A percentile compares a stretch with the other conserved stretches of the same genome.
These are phyloP conservation scores for Daldinia sp. DNA, from an alignment of 2,329 filamentous ascomycete species.

Conservation along the genomic window DNA sequence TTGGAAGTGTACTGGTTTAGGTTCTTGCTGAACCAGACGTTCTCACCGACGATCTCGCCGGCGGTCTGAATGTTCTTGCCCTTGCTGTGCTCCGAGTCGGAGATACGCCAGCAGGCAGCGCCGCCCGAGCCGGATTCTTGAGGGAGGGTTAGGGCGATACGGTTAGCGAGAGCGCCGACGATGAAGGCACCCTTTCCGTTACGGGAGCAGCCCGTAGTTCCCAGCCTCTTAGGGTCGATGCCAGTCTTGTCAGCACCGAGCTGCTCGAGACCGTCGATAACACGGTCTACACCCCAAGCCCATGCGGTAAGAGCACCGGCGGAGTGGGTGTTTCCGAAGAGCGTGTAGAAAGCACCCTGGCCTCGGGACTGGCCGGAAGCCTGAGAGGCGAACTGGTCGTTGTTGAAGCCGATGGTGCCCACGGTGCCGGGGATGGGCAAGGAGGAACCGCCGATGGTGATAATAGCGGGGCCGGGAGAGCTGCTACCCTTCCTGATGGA, in stretches of 20 bases:
- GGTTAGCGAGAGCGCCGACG: conserved; percentile 68
- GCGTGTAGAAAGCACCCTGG: conserved; percentile 68
- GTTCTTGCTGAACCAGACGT: conserved; percentile 71
- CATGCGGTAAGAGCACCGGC: conserved; percentile 71
- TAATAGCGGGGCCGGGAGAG: conserved; percentile 67
- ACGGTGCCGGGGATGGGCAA: conserved; percentile 67
- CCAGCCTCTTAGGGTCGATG: conserved; percentile 64
- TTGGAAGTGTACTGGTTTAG: conserved; percentile 65
- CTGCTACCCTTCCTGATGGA: conserved; percentile 59
- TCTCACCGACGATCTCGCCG: conserved; percentile 68
- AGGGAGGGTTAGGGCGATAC: conserved; percentile 71
- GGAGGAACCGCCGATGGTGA: conserved; percentile 66
- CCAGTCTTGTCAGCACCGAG: conserved; percentile 57
- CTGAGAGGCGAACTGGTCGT: conserved; percentile 68
- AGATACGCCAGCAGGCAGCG: conserved; percentile 71
- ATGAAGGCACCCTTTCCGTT: conserved; percentile 74
- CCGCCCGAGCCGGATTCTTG: conserved; percentile 73
- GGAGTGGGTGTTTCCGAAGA: conserved; percentile 67
- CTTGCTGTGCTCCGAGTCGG: conserved; percentile 61
- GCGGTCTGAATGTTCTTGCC: conserved; percentile 72
- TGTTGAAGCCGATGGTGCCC: conserved; percentile 69
- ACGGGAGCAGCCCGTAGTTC: conserved; percentile 72
- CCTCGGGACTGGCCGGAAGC: conserved; percentile 61
- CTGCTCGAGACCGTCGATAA: conserved; percentile 70
- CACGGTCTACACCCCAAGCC: conserved; percentile 72